Evolutionary conservation across 2,329 filamentous ascomycete species (phyloP).

Genomic region (Fusarium poae): DNA sequence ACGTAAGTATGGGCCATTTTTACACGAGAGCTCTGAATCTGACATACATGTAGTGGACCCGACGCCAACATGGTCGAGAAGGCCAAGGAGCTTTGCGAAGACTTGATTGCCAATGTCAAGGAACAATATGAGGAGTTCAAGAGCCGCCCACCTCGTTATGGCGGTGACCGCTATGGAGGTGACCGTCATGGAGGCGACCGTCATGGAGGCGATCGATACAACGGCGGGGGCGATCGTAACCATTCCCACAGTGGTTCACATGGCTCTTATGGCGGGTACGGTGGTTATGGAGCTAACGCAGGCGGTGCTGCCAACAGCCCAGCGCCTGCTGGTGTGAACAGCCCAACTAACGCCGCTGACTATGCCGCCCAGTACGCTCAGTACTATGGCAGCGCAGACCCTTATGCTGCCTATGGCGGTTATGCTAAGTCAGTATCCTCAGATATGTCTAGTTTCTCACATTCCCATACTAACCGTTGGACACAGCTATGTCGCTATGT

Average conservation of each 20-base stretch:
- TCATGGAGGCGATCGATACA: constrained; percentile 56
- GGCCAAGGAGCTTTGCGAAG: constrained; percentile 89
- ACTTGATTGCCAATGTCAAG: constrained; percentile 87
- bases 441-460: neutral
- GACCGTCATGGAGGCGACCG: constrained; percentile 65
- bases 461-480: constrained; percentile 41
- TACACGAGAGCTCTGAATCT: constrained; percentile 43
- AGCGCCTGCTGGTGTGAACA: constrained; percentile 49
- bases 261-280: constrained; percentile 47
- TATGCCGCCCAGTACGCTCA: constrained; percentile 87
- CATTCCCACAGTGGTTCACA: constrained; percentile 45
- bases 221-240: constrained; percentile 56
- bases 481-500: constrained; percentile 74
- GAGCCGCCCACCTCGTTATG: constrained; percentile 76
- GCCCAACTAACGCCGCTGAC: constrained; percentile 60
- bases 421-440: constrained; percentile 74
- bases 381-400: constrained; percentile 82
- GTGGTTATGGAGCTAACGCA: constrained; percentile 50
- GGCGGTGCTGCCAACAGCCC: constrained; percentile 55
- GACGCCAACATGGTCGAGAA: constrained; percentile 87
- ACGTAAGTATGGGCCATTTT: constrained; percentile 71
- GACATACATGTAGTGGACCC: constrained; percentile 74
- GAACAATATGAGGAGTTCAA: constrained; percentile 94
- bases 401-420: constrained; percentile 91
- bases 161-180: constrained; percentile 54